These are phyloP conservation scores for Cocos nucifera DNA, from an alignment of 176 grass and related monocot genomes.

Conservation along the genomic window DNA sequence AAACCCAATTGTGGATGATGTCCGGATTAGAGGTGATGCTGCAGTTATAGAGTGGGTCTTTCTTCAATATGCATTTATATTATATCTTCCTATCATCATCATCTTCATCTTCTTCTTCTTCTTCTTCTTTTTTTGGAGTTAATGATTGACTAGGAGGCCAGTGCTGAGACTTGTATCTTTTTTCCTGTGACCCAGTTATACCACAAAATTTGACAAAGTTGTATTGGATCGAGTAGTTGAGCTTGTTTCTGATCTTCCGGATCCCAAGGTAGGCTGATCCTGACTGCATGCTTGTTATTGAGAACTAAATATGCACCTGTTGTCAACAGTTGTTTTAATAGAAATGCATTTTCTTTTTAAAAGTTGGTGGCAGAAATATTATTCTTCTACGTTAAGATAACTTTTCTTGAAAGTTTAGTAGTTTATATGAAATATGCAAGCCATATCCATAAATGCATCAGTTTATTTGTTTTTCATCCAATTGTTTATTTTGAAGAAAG, in stretches of 20 bases:
- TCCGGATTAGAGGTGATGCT: slow-evolving; percentile 62
- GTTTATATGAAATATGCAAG: too few relatives aligned
- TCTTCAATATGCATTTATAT: not conserved
- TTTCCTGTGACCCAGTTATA: slow-evolving; percentile 50
- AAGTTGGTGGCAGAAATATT: too few relatives aligned
- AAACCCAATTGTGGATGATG: slow-evolving; percentile 87
- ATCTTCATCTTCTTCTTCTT: too few relatives aligned
- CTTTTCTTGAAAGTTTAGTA: too few relatives aligned
- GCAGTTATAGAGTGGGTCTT: slow-evolving; percentile 66
- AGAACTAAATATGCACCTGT: too few relatives aligned
- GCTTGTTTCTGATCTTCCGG: slow-evolving; percentile 51
- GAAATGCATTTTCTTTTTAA: too few relatives aligned
- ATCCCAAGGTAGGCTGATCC: slow-evolving; percentile 40
- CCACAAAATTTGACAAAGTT: slow-evolving; percentile 84
- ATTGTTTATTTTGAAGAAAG: too few relatives aligned
- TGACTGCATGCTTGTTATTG: too few relatives aligned
- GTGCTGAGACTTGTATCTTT: not conserved
- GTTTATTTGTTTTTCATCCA: too few relatives aligned
- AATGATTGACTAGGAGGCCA: not conserved
- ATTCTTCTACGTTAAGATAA: too few relatives aligned
- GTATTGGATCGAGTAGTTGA: slow-evolving; percentile 46
- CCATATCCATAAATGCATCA: too few relatives aligned
- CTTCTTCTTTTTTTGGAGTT: not conserved
- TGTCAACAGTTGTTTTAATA: not conserved
- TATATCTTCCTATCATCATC: not conserved